Evolutionary conservation across 1,284 basidiomycete species (phyloP), one percentile per base, ranked within the genome.

Genomic region (Cutaneotrichosporon curvatum): DNA sequence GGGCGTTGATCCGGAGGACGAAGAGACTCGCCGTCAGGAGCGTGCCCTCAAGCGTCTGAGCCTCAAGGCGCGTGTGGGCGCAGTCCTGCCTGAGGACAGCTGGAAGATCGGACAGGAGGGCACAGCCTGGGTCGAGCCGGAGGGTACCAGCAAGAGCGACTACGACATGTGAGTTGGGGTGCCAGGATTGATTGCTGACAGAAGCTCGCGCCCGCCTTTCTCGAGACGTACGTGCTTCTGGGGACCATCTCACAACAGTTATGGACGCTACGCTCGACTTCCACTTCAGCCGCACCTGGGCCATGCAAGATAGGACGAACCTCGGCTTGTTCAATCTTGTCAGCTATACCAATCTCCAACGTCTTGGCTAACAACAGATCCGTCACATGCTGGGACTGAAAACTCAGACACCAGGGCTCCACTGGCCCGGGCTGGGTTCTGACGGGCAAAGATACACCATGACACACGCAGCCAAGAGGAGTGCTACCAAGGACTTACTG

Each of bases 201-300:
- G 3, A 37, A 61, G 60, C 11, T 45, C 57, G 10, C 49, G 49
- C 10, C 58, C 64, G 2, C 66, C 66, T 1, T 68, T 67, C 50
- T 32, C 41, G 1, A 50, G 66, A 35, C 39, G 65, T 68, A 37
- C 33, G 63, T 49, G 16, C 6, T 7, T 23, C 31, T 34, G 2
- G 15, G 6, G 14, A 3, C 6, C 14, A 5, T 21, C 46, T 48
- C 16, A 48, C 46, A 6, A 15, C 50, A 68, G 66, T 68, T 25
- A 39, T 63, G 4, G 47, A 52, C 11, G 63, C 64, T 3, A 53
- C 56, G 1, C 42, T 53, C 16, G 61, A 62, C 21, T 68, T 68
- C 39, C 47, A 56, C 9, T 40, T 50, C 37, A 62, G 63, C n/a
- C 54, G 66, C 15, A 32, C 51, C 6, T 54, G 56, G 6, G 58